A percentile compares a stretch with the other conserved stretches of the same genome.
phyloP scores from a whole-genome alignment of 2,329 filamentous ascomycete genomes.

The Colletotrichum sp. region DNA sequence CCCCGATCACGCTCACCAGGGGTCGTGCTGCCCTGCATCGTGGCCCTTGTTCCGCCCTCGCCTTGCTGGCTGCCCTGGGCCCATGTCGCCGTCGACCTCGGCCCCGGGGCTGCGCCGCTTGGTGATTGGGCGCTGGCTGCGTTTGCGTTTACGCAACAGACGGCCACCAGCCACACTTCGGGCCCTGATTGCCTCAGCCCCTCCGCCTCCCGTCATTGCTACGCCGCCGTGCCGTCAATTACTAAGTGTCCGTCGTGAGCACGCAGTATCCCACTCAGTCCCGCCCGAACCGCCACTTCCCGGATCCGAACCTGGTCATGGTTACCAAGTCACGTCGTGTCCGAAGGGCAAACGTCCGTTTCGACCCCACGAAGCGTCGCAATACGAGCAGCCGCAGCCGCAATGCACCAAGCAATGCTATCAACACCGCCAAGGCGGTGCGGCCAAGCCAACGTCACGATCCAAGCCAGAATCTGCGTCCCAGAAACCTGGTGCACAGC shows the following conservation, averaged over 20 bases:
- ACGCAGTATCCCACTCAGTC: not conserved
- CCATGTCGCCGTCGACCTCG: not conserved
- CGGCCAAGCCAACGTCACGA: constrained; percentile 3
- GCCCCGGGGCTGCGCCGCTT: not conserved
- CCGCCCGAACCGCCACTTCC: constrained; percentile 13
- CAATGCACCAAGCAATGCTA: not conserved
- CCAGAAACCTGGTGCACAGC: not conserved
- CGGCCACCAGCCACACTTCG: constrained; percentile 7
- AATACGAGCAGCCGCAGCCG: not conserved
- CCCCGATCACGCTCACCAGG: constrained; percentile 11
- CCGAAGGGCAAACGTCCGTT: not conserved
- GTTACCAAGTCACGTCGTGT: not conserved
- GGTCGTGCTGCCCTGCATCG: constrained; percentile 7
- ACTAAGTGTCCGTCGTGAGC: not conserved
- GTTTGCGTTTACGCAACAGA: not conserved
- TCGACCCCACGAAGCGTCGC: not conserved
- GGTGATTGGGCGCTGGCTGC: not conserved
- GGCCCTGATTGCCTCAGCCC: not conserved
- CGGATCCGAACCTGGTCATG: constrained; percentile 9
- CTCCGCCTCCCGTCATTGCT: not conserved
- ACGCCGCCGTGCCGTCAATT: not conserved
- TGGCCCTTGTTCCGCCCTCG: not conserved
- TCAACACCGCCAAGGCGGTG: not conserved
- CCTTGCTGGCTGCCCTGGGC: not conserved
- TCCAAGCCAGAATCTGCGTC: not conserved